Evolutionary conservation across 2,329 filamentous ascomycete genomes (phyloP).

Genomic region (Massarina eburnea): DNA sequence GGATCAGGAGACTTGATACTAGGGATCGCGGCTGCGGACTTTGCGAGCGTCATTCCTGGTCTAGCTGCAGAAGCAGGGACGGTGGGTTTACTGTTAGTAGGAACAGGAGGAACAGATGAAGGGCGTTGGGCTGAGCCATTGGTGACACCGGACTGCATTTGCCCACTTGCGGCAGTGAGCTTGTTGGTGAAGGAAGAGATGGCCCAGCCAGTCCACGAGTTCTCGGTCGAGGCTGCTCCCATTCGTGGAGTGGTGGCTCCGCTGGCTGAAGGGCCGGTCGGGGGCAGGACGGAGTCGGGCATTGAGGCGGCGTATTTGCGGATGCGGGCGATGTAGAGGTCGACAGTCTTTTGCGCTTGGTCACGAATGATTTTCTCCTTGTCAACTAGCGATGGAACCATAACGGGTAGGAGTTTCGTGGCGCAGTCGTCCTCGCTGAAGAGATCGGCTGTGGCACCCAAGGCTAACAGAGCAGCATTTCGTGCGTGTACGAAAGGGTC

Average conservation of each 20-base stretch:
- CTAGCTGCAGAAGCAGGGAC: slow-evolving; percentile 21
- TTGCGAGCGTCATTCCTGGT: slow-evolving; percentile 33
- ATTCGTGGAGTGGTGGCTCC: slow-evolving; percentile 65
- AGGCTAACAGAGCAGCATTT: slow-evolving; percentile 82
- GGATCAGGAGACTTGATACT: slow-evolving; percentile 43
- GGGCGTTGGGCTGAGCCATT: slow-evolving; percentile 48
- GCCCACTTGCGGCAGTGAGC: slow-evolving; percentile 76
- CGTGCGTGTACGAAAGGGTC: slow-evolving; percentile 95
- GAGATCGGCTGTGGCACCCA: slow-evolving; percentile 80
- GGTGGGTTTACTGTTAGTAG: slow-evolving; percentile 55
- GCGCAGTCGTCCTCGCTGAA: slow-evolving; percentile 92
- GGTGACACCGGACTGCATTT: slow-evolving; percentile 65
- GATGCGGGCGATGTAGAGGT: slow-evolving; percentile 80
- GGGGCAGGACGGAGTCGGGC: slow-evolving; percentile 77
- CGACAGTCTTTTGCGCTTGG: slow-evolving; percentile 85
- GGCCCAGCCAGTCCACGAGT: slow-evolving; percentile 91
- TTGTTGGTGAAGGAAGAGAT: slow-evolving; percentile 99
- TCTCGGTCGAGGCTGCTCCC: slow-evolving; percentile 71
- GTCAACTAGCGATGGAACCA: slow-evolving; percentile 85
- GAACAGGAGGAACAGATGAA: slow-evolving; percentile 49
- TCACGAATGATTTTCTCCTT: slow-evolving; percentile 94
- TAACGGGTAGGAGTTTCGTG: slow-evolving; percentile 74
- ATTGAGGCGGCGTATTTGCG: slow-evolving; percentile 76
- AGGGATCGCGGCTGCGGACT: slow-evolving; percentile 29
- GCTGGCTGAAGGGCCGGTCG: slow-evolving; percentile 56